Conservation (phyloP, 306 rosid species). For the Adenanthera pavonina region DNA sequence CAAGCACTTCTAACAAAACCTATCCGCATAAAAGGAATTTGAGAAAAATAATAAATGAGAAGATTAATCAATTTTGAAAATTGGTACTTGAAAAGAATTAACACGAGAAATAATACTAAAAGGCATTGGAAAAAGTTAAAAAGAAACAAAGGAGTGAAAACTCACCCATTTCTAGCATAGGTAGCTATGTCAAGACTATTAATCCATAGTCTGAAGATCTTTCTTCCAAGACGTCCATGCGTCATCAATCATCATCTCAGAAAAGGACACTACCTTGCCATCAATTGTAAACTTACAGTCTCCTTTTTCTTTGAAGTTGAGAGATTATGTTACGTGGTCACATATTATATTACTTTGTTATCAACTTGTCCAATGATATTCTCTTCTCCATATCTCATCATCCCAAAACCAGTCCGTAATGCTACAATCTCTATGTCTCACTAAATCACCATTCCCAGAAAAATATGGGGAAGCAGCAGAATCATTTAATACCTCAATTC, state of each 20-base stretch:
- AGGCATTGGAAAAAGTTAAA: conserved; percentile 20
- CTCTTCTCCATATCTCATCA: too few species aligned
- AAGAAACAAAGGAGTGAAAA: conserved; percentile 36
- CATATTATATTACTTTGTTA: not conserved
- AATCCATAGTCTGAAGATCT: conserved; percentile 95
- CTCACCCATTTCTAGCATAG: conserved; percentile 86
- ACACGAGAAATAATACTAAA: conserved; percentile 10
- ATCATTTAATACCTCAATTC: too few species aligned
- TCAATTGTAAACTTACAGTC: conserved; percentile 64
- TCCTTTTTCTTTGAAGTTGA: not conserved
- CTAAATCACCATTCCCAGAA: too few species aligned
- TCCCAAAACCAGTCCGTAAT: too few species aligned
- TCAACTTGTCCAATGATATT: too few species aligned
- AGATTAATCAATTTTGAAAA: not conserved
- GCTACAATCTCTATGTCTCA: too few species aligned
- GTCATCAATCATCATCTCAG: conserved; percentile 99
- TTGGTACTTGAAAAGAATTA: not conserved
- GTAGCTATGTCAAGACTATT: conserved; percentile 93
- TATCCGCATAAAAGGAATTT: conserved; percentile 59
- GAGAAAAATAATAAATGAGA: conserved; percentile 32
- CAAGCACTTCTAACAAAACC: conserved; percentile 98
- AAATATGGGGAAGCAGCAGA: too few species aligned
- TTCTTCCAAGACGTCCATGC: conserved; percentile 93
- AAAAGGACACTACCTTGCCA: conserved; percentile 66
- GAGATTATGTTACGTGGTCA: not conserved